phyloP scores from a whole-genome alignment of 2,329 filamentous ascomycete genomes.

The Paracoccidioides lutzii region DNA sequence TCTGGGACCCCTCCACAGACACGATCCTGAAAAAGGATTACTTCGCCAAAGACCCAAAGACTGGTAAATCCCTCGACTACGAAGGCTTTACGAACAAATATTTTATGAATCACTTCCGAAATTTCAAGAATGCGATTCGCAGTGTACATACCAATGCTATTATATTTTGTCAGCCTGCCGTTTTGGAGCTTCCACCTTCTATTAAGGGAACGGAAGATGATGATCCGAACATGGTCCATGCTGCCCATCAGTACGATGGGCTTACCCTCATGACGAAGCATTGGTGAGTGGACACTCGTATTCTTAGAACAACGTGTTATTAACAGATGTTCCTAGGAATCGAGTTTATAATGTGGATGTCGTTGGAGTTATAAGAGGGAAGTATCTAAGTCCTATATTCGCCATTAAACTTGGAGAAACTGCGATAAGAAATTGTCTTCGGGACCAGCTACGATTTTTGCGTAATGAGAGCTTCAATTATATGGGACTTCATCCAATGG shows the following conservation, averaged over 20 bases:
- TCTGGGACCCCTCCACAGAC: slow-evolving; percentile 78
- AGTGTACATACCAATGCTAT: slow-evolving; percentile 66
- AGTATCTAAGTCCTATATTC: slow-evolving; percentile 78
- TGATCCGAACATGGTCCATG: slow-evolving; percentile 79
- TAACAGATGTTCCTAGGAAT: slow-evolving; percentile 42
- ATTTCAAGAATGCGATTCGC: slow-evolving; percentile 62
- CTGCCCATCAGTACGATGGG: slow-evolving; percentile 93
- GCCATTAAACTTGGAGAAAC: slow-evolving; percentile 86
- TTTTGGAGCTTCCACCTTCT: slow-evolving; percentile 76
- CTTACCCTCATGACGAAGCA: slow-evolving; percentile 96
- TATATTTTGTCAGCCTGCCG: slow-evolving; percentile 81
- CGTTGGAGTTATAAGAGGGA: slow-evolving; percentile 76
- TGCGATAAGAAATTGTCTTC: slow-evolving; percentile 86
- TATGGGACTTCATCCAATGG: slow-evolving; percentile 74
- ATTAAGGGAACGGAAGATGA: slow-evolving; percentile 84
- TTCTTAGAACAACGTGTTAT: slow-evolving; percentile 4
- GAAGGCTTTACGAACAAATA: slow-evolving; percentile 81
- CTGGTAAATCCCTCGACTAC: slow-evolving; percentile 63
- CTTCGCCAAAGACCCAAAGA: slow-evolving; percentile 65
- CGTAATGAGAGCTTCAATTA: slow-evolving; percentile 76
- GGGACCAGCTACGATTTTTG: slow-evolving; percentile 72
- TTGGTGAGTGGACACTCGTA: slow-evolving; percentile 43
- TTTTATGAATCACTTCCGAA: slow-evolving; percentile 75
- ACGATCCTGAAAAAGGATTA: slow-evolving; percentile 72
- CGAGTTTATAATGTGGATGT: slow-evolving; percentile 95